A percentile compares a stretch with the other conserved stretches of the same genome.
phyloP scores from a whole-genome alignment of 2,329 filamentous ascomycete genomes.

The Penicillium sp. region DNA sequence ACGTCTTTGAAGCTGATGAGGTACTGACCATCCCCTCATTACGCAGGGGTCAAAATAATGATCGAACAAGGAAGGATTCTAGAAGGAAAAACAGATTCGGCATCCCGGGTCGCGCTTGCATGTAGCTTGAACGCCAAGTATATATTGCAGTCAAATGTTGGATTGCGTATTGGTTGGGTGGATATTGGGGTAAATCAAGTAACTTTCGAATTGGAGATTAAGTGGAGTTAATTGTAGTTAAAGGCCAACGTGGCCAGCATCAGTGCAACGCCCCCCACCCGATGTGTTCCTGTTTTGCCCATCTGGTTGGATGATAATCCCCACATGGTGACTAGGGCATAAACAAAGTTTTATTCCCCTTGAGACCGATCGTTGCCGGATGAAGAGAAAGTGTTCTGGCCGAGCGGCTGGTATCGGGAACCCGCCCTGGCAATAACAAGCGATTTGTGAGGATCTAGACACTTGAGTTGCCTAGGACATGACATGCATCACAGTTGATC shows the following conservation, averaged over 20 bases:
- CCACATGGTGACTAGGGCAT: neutral
- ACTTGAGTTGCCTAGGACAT: too few species aligned
- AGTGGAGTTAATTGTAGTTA: neutral
- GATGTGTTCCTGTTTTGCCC: neutral
- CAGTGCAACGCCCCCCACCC: conserved; percentile 17
- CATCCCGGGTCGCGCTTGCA: conserved; percentile 2
- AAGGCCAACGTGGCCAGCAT: conserved; percentile 10
- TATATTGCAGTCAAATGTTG: neutral
- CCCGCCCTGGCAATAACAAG: conserved; percentile 19
- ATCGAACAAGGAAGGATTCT: conserved; percentile 23
- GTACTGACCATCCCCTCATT: conserved; percentile 41
- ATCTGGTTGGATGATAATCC: conserved; percentile 16
- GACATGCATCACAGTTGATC: too few species aligned
- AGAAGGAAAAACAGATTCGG: conserved; percentile 20
- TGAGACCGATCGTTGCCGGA: conserved; percentile 12
- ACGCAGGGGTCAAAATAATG: conserved; percentile 26
- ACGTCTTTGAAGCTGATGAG: neutral
- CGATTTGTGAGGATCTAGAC: neutral
- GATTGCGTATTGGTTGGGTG: conserved; percentile 8
- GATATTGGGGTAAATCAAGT: neutral
- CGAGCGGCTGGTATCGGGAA: conserved; percentile 16
- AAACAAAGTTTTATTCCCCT: conserved; percentile 19
- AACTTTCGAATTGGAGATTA: neutral
- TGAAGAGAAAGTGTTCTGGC: conserved; percentile 10
- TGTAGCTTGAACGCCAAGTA: neutral